A percentile compares a stretch with the other conserved stretches of the same genome.
These are phyloP conservation scores for Colletotrichum sojae DNA, from an alignment of 2,329 filamentous ascomycete species.

Conservation along the genomic window DNA sequence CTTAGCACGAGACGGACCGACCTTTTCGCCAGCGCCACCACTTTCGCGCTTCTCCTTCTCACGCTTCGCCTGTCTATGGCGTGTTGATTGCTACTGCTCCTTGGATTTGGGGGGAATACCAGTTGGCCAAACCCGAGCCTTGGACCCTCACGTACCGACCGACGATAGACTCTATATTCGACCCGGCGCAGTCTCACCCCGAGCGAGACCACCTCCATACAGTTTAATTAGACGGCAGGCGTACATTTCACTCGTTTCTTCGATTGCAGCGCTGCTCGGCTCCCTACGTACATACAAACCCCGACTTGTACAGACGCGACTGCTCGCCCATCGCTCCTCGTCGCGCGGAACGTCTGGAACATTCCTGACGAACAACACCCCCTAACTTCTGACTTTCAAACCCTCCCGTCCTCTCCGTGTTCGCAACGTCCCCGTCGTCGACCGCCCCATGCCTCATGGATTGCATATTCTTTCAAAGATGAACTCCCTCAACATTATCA, in stretches of 20 bases:
- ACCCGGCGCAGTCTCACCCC: conserved; percentile 5
- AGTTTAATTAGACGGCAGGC: conserved; percentile 13
- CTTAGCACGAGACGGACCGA: conserved; percentile 36
- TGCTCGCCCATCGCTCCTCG: conserved; percentile 17
- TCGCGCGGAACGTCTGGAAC: conserved; percentile 41
- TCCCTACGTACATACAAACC: conserved; percentile 1
- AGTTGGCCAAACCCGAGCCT: conserved; percentile 18
- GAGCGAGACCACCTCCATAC: conserved; percentile 11
- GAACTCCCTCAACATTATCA: conserved; percentile 97
- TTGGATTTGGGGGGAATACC: conserved; percentile 33
- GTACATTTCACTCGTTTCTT: conserved; percentile 28
- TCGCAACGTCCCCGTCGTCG: conserved; percentile 17
- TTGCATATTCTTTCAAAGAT: conserved; percentile 74
- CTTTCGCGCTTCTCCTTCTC: conserved; percentile 30
- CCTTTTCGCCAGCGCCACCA: conserved; percentile 35
- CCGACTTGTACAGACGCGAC: conserved; percentile 31
- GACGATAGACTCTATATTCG: conserved; percentile 9
- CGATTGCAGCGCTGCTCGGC: conserved; percentile 16
- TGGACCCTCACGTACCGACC: background rate
- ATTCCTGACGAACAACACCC: conserved; percentile 38
- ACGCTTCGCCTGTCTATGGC: conserved; percentile 25
- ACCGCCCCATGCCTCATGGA: conserved; percentile 63
- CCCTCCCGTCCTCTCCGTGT: conserved; percentile 1
- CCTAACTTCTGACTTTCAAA: conserved; percentile 24
- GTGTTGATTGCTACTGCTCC: conserved; percentile 32